These are phyloP conservation scores for Aspergillus sp. DNA, from an alignment of 2,329 filamentous ascomycete species.

Conservation along the genomic window DNA sequence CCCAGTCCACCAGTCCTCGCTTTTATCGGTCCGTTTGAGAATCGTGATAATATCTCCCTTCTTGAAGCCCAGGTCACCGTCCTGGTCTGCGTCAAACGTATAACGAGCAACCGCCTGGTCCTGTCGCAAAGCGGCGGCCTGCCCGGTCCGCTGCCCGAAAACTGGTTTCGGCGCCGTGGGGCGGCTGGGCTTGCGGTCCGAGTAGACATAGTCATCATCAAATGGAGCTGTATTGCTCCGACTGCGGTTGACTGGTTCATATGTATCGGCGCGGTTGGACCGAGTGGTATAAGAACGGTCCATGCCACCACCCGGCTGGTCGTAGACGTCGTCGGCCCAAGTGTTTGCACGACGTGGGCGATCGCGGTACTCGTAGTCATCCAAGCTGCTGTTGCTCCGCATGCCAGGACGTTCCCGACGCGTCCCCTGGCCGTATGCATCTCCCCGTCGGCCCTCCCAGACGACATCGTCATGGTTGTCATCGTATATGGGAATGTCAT, in stretches of 20 bases:
- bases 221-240: constrained; percentile 31
- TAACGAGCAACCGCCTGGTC: constrained; percentile 87
- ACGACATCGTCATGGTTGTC: constrained; percentile 71
- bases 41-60: constrained; percentile 96
- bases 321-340: constrained; percentile 43
- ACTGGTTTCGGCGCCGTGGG: constrained; percentile 85
- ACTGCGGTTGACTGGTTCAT: constrained; percentile 22
- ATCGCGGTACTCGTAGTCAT: constrained; percentile 50
- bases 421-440: constrained; percentile 59
- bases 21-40: constrained; percentile 84
- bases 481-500: constrained; percentile 85
- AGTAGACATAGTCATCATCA: constrained; percentile 45
- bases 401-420: constrained; percentile 47
- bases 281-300: constrained; percentile 28
- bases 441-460: constrained; percentile 68
- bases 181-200: constrained; percentile 58
- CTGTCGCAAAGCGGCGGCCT: constrained; percentile 30
- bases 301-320: constrained; percentile 28
- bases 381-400: constrained; percentile 31
- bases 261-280: constrained; percentile 17
- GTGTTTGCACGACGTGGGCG: constrained; percentile 38
- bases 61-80: constrained; percentile 88
- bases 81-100: constrained; percentile 89
- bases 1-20: constrained; percentile 97
- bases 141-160: constrained; percentile 48